Conservation (phyloP, 148 eudicot genomes). For the Drosera capensis region DNA sequence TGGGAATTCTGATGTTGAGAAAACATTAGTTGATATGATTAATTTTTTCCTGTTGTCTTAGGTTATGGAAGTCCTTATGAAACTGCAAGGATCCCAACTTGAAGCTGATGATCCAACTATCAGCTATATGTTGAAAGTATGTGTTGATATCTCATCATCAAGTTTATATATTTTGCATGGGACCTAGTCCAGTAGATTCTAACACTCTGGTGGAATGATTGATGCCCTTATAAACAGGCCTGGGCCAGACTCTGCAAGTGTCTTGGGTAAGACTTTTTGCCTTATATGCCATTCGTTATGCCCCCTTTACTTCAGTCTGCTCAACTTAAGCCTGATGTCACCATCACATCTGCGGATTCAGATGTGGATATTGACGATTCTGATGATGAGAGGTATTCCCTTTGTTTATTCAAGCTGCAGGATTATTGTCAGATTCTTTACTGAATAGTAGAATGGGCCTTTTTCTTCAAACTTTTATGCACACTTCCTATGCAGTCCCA, state of each 20-base stretch:
- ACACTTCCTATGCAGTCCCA: not conserved
- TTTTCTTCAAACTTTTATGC: not conserved
- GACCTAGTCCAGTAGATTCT: not conserved
- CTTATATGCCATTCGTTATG: conserved; percentile 34
- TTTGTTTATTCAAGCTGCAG: not conserved
- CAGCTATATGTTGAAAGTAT: conserved; percentile 29
- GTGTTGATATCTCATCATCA: conserved; percentile 1
- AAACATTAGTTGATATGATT: no score
- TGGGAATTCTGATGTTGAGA: no score
- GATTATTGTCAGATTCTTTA: no score
- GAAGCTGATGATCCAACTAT: conserved; percentile 36
- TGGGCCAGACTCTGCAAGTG: conserved; percentile 44
- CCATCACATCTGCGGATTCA: conserved; percentile 22
- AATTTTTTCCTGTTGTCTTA: conserved; percentile 1
- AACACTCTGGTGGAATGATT: not conserved
- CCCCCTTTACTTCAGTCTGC: conserved; percentile 38
- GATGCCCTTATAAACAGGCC: conserved; percentile 14
- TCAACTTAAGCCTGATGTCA: conserved; percentile 34
- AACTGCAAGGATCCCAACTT: conserved; percentile 24
- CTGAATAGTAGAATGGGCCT: not conserved
- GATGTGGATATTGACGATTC: conserved; percentile 31
- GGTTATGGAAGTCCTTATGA: conserved; percentile 35
- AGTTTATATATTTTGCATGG: not conserved
- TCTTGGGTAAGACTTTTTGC: conserved; percentile 33
- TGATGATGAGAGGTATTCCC: conserved; percentile 27